A percentile compares a stretch with the other conserved stretches of the same genome.
phyloP scores from a whole-genome alignment of 1,139 yeast species.

The Saccharomyces hybrid region DNA sequence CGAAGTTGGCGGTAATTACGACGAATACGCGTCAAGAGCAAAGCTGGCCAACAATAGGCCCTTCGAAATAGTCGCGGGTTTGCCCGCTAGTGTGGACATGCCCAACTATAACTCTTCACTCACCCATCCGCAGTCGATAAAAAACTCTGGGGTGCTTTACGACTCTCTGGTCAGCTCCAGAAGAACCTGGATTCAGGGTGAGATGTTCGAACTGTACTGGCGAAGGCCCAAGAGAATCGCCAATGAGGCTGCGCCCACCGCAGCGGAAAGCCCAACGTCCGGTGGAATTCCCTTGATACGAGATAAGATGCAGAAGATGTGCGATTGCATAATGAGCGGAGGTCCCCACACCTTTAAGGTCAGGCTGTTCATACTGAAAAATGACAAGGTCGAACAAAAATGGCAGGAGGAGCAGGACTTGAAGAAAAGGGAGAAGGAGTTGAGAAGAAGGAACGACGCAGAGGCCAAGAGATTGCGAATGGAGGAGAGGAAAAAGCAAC shows the following conservation, averaged over 20 bases:
- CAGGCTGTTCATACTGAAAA: conserved; percentile 73
- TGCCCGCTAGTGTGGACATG: conserved; percentile 68
- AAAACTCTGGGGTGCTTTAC: conserved; percentile 66
- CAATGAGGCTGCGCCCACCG: conserved; percentile 12
- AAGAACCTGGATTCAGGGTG: conserved; percentile 58
- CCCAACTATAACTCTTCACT: conserved; percentile 46
- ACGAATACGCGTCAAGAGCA: neutral
- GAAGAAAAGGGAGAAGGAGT: conserved; percentile 34
- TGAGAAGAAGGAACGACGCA: conserved; percentile 34
- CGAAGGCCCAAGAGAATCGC: conserved; percentile 36
- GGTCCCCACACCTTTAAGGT: conserved; percentile 84
- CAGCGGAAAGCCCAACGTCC: conserved; percentile 35
- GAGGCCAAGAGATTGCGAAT: conserved; percentile 30
- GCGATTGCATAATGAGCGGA: conserved; percentile 62
- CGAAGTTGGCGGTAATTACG: neutral
- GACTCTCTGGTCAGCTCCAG: conserved; percentile 72
- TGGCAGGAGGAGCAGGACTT: conserved; percentile 34
- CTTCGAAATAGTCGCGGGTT: conserved; percentile 48
- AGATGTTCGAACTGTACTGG: conserved; percentile 79
- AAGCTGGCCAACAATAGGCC: conserved; percentile 15
- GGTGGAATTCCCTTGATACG: conserved; percentile 39
- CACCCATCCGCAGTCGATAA: conserved; percentile 58
- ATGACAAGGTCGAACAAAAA: conserved; percentile 43
- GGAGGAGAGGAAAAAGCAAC: conserved; percentile 26
- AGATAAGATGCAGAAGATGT: conserved; percentile 82